Base-by-base conservation (phyloP, 495 filamentous ascomycete species). In the Staphylotrichum longicolle region DNA sequence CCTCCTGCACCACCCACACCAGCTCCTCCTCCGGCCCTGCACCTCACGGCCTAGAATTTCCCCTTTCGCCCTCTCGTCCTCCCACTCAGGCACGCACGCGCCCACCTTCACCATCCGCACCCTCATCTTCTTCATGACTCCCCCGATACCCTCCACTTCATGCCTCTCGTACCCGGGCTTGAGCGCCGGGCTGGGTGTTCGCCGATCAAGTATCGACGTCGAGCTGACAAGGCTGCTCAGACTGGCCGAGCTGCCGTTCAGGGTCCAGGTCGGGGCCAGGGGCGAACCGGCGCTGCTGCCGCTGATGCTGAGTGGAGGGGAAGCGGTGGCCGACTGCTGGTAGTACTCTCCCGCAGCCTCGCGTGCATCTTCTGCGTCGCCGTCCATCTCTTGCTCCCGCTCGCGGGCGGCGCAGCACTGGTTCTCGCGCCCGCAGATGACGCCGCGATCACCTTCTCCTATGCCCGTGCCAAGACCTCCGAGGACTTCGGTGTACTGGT, bases 71-170 rank as follows among this genome's bases (percentile, higher is more conserved):
- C 83, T 79, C 77, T 94, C 91, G 71, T 94, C 90, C 61, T 90
- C 88, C 74, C 85, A 89, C 68, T 93, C 89, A 57, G 84, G 85
- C 39, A 96, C 91, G 61, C 87, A 91, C 20, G 88, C 88, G 12
- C 91, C 92, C 2, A 96, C 84, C 60, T 80, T 78, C 12, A 93
- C 84, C 67, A 87, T 84, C 64, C 87, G 86, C 72, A 90, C 88
- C 7, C 85, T 75, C 74, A 90, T 93, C 60, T 86, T 88, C 80
- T 93, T 96, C 51, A 96, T 83, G 9, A 85, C 79, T 0, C 92
- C 92, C 12, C 92, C 91, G 39, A 96, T 84, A 4, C 91, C 92
- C 67, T 94, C 90, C 63, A 95, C 86, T 73, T 96, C 92, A 69
- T 93, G 90, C 34, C 86, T 78, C 63, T 83, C 83, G 69, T 96